Base-by-base conservation (phyloP, 2,329 filamentous ascomycete species). In the Magnaporthales sp. region DNA sequence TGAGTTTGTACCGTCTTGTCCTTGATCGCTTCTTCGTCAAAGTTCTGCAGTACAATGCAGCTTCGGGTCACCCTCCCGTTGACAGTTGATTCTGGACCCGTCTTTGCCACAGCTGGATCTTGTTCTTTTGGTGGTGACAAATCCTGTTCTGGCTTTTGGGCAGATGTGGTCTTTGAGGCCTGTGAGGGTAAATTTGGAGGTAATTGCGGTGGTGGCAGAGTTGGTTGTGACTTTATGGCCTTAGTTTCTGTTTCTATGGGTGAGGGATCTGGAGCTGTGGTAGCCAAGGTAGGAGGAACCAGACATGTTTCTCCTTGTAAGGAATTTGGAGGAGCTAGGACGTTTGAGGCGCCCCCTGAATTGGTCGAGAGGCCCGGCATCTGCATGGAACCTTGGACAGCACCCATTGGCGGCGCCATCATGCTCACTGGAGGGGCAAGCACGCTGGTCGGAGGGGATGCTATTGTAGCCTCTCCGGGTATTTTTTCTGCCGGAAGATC, bases 11-110 rank as follows among this genome's bases (percentile, higher is more conserved):
- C 78, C 61, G 80, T 77, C 71, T 83, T 84, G 69, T 87, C 84
- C 70, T 81, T 81, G 68, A 87, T 80, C 62, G 81, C 81, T 64
- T 81, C 79, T 61, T 85, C 81, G 71, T 87, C 80, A 72, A 88
- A 87, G 69, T 86, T 86, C 66, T 86, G 85, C 32, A 86, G 80
- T 63, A 87, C 83, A 68, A 87, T 85, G 74, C 84, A 81, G 70
- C 83, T 83, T 51, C 84, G 81, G 68, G 85, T 83, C 62, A 88
- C 83, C 69, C 83, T 84, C 61, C 80, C 79, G 69, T 82, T 79
- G 22, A 76, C 70, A 22, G 72, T 73, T n/a, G 74, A 76, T 61
- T 71, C 70, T 4, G 68, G 66, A 30, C 62, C 68, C 9, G 74
- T 69, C 22, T 74, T 74, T 22, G 46, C 3, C 22, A 32, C 54